Base-by-base conservation (phyloP, 768 basidiomycete genomes). In the Fibroporia radiculosa region DNA sequence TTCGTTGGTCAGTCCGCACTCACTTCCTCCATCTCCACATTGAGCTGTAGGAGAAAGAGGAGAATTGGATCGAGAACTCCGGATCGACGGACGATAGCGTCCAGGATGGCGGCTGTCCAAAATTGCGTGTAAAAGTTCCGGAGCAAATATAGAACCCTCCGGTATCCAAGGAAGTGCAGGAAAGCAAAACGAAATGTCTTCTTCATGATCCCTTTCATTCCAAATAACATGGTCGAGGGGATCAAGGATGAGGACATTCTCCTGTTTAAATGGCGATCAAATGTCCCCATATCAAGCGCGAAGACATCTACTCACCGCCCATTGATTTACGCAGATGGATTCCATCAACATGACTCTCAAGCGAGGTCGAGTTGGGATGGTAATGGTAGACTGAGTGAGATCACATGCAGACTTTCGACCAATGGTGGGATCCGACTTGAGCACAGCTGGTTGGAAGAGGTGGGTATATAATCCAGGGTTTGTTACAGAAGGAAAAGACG, bases 261-360 rank as follows among this genome's bases (percentile, higher is more conserved):
- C 25, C 40, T 42, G 16, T 10, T 8, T 8, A 31, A n/a, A n/a
- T n/a, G n/a, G n/a, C 29, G 10, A 31, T 31, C 29, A n/a, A 31
- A n/a, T 8, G n/a, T 31, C 29, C 8, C n/a, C n/a, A 31, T 31
- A n/a, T n/a, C 8, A n/a, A 31, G 29, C 10, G 8, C 8, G 29
- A n/a, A 31, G 10, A 31, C 8, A 8, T 8, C 8, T 2, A 55
- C 67, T 53, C 47, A 68, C 66, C 40, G 55, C 45, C 67, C 67
- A 68, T 27, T 50, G 55, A 33, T 55, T 53, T 20, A 68, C 56
- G 33, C 60, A 65, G 19, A 68, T 42, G 4, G 49, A 57, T 47
- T 68, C 67, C 49, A 51, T 57, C 25, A 69, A 51, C 57, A 66
- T 55, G 49, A 59, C 20, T 24, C 57, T 62, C 56, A 68, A 56